A percentile compares a stretch with the other conserved stretches of the same genome.
These are phyloP conservation scores for Eucalyptus lansdowneana DNA, from an alignment of 345 rosid species.

Conservation along the genomic window DNA sequence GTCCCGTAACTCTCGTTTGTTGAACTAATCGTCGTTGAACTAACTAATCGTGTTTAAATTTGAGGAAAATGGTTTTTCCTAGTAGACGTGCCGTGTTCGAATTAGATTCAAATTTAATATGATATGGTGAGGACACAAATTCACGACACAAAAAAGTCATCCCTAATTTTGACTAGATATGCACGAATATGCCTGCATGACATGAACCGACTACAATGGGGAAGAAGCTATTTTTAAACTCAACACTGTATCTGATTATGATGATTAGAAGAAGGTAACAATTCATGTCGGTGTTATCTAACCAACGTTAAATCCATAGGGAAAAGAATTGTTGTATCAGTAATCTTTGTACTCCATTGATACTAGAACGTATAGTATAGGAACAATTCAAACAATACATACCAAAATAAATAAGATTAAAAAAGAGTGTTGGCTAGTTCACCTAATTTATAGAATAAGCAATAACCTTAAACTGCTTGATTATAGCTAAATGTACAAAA, in stretches of 20 bases:
- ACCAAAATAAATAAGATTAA: too few species aligned
- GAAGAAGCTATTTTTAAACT: not conserved
- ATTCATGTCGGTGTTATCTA: not conserved
- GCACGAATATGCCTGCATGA: not conserved
- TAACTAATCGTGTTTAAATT: not conserved
- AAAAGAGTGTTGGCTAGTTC: too few species aligned
- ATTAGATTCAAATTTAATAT: not conserved
- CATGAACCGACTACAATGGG: not conserved
- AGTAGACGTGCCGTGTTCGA: not conserved
- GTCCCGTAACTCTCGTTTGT: not conserved
- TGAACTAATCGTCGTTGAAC: not conserved
- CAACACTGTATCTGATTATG: fast-evolving
- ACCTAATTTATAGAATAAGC: too few species aligned
- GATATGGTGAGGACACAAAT: not conserved
- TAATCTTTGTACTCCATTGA: too few species aligned
- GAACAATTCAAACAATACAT: too few species aligned
- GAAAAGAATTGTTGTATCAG: too few species aligned
- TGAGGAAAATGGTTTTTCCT: not conserved
- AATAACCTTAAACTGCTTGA: too few species aligned
- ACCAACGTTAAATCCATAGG: too few species aligned
- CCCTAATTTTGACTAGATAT: not conserved
- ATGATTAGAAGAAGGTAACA: not conserved
- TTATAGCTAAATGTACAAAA: too few species aligned
- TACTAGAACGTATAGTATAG: too few species aligned
- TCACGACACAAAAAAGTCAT: not conserved